Conservation (phyloP, 257 asterid species). For the Fraxinus excelsior region DNA sequence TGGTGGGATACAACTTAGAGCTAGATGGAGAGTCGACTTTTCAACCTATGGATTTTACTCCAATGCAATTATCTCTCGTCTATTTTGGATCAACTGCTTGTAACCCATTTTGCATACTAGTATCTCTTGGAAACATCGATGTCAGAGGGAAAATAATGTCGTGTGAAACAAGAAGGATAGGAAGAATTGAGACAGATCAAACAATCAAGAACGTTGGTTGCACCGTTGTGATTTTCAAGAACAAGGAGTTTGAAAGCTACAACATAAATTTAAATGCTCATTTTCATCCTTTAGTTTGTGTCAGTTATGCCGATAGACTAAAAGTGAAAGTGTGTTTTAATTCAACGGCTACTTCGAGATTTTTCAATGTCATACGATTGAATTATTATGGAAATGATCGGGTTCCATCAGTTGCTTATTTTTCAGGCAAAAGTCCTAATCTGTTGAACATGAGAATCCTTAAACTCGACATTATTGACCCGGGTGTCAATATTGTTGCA, state of each 20-base stretch:
- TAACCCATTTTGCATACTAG: conserved; percentile 3
- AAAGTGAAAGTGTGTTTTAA: too few relatives aligned
- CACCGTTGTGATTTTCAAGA: too few relatives aligned
- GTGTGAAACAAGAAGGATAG: not conserved
- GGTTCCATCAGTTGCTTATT: conserved; percentile 3
- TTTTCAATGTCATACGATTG: too few relatives aligned
- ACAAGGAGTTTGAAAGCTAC: too few relatives aligned
- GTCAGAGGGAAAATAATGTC: conserved; percentile 47
- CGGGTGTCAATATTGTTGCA: conserved; percentile 20
- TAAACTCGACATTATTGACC: not conserved
- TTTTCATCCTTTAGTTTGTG: not conserved
- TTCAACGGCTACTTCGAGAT: too few relatives aligned
- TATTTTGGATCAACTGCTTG: conserved; percentile 6
- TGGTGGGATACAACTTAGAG: not conserved
- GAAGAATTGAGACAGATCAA: conserved; percentile 23
- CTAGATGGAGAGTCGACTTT: conserved; percentile 31
- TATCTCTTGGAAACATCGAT: conserved; percentile 8
- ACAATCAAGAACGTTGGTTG: conserved; percentile 1
- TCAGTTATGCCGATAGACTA: too few relatives aligned
- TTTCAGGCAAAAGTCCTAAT: conserved; percentile 33
- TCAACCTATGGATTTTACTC: conserved; percentile 27
- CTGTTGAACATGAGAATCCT: conserved; percentile 27
- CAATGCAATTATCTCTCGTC: not conserved
- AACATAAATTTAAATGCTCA: conserved; percentile 8
- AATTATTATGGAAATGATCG: too few relatives aligned